Conservation (phyloP, 257 asterid genomes). For the Fraxinus quadrangulata region DNA sequence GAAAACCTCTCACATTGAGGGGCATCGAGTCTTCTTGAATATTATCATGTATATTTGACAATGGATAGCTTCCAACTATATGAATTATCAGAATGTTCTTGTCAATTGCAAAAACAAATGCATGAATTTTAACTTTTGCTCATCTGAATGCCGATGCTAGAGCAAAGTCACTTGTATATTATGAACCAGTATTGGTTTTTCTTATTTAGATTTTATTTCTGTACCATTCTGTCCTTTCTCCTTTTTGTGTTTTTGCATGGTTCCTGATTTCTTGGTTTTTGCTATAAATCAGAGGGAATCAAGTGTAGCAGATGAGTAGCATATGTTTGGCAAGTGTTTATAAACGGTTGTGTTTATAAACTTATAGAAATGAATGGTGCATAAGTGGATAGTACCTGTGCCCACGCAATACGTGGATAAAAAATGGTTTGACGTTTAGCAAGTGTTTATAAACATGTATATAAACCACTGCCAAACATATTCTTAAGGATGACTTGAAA, state of each 20-base stretch:
- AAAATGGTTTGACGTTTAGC: too few species aligned
- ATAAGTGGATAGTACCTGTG: too few species aligned
- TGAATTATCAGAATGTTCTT: background rate
- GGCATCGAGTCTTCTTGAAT: too few species aligned
- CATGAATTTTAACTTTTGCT: background rate
- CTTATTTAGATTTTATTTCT: background rate
- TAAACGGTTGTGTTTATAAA: too few species aligned
- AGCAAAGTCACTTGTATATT: background rate
- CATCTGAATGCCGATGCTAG: background rate
- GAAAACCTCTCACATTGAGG: too few species aligned
- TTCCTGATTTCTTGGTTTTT: background rate
- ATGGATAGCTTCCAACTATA: background rate
- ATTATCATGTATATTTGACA: too few species aligned
- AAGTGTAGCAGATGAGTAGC: background rate
- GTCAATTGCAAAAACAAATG: background rate
- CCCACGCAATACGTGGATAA: too few species aligned
- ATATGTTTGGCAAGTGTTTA: too few species aligned
- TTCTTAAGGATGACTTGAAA: background rate
- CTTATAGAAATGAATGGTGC: too few species aligned
- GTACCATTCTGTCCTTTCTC: background rate
- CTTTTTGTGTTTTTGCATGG: background rate
- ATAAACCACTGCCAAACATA: too few species aligned
- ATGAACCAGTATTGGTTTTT: background rate
- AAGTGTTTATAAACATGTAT: too few species aligned
- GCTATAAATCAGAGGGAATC: background rate